Percentiles rank a stretch among this genome's conserved stretches.
These are phyloP conservation scores for Fusarium foetens DNA, from an alignment of 2,329 filamentous ascomycete genomes.

Conservation along the genomic window DNA sequence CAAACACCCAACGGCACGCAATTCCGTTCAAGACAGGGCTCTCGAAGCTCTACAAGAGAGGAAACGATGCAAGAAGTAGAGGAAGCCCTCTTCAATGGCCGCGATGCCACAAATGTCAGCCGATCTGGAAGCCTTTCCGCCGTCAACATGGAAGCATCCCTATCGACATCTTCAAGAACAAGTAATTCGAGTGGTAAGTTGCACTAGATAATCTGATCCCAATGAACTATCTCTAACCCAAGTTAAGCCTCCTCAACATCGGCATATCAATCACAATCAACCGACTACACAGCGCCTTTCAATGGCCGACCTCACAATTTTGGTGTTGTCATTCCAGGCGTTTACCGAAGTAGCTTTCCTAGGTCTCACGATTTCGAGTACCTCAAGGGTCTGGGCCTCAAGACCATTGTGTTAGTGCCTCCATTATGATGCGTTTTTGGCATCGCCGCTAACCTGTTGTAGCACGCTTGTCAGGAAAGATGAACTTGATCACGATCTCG, in stretches of 20 bases:
- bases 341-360: slow-evolving; percentile 88
- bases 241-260: slow-evolving; percentile 32
- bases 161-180: slow-evolving; percentile 16
- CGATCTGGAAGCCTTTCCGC: slow-evolving; percentile 32
- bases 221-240: slow-evolving; percentile 13
- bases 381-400: slow-evolving; percentile 73
- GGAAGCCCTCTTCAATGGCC: slow-evolving; percentile 34
- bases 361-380: slow-evolving; percentile 75
- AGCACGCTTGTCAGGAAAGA: slow-evolving; percentile 74
- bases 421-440: slow-evolving; percentile 6
- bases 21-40: slow-evolving; percentile 46
- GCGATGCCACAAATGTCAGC: slow-evolving; percentile 28
- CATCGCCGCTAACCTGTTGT: slow-evolving; percentile 18
- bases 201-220: not conserved
- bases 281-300: slow-evolving; percentile 40
- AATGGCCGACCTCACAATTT: slow-evolving; percentile 73
- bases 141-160: slow-evolving; percentile 24
- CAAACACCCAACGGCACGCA: slow-evolving; percentile 28
- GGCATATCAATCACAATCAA: slow-evolving; percentile 17
- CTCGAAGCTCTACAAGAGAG: slow-evolving; percentile 45
- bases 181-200: slow-evolving; percentile 38
- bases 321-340: slow-evolving; percentile 74
- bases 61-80: slow-evolving; percentile 44
- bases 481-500: slow-evolving; percentile 61
- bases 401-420: slow-evolving; percentile 77